Conservation (phyloP, 768 basidiomycete species). For the Amanita polypyramis region DNA sequence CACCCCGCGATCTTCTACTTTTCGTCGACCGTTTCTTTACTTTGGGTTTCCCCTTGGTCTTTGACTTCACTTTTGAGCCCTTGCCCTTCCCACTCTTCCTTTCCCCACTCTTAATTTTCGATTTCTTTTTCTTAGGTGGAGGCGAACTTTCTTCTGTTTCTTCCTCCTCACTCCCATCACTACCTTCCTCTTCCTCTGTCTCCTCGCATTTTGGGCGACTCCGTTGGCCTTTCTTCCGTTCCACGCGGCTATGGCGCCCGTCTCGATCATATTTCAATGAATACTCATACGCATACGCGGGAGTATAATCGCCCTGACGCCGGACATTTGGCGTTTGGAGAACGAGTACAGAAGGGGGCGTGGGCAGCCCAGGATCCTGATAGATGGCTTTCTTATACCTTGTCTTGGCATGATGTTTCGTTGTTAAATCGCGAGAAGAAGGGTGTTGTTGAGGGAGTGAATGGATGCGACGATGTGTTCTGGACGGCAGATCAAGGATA, state of each 20-base stretch:
- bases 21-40: neutral
- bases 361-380: conserved; percentile 1
- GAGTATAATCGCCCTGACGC: conserved; percentile 3
- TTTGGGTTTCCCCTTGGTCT: neutral
- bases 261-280: conserved; percentile 5
- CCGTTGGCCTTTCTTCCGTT: neutral
- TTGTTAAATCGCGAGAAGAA: neutral
- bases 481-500: conserved; percentile 7
- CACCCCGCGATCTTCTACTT: neutral
- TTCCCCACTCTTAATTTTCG: neutral
- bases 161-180: neutral
- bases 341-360: conserved; percentile 4
- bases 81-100: conserved; percentile 3
- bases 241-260: neutral
- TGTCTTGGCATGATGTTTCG: neutral
- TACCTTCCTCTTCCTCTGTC: neutral
- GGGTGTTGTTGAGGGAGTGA: neutral
- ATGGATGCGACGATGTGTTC: neutral
- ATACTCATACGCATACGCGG: conserved; percentile 7
- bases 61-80: neutral
- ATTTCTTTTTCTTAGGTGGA: conserved; percentile 3
- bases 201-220: conserved; percentile 1
- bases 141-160: neutral
- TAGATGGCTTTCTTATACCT: conserved; percentile 1
- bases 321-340: conserved; percentile 1